Evolutionary conservation across 2,329 filamentous ascomycete genomes (phyloP), one percentile per base, ranked within the genome.

Genomic region (Macroventuria anomochaeta): DNA sequence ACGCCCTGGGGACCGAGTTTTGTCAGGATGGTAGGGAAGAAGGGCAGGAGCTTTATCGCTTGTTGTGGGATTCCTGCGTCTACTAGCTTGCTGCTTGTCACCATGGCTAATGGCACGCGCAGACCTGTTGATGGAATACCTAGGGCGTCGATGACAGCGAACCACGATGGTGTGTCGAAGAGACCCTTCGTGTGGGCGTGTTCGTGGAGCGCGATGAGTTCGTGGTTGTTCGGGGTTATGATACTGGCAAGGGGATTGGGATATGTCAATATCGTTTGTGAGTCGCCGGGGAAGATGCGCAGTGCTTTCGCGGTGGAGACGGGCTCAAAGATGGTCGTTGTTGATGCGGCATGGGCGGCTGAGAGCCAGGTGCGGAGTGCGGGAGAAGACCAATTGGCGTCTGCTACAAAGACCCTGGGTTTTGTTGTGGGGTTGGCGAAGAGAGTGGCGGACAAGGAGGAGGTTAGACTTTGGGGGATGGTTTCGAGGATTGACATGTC

Each of bases 31-130:
- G 85, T 90, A 0, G 93, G 92, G 18, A 97, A 88, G 64, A 91
- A 96, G 0, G 95, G 95, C 1, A 97, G 82, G 17, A 99, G 83
- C 66, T 95, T 90, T 33, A 97, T 83, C 29, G 83, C 85, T 76
- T 93, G 89, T 63, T 96, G 88, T 0, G 93, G 91, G 11, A 96
- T 84, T 1, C 93, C 95, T 8, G 85, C 80, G 62, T 96, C 88
- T 1, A 92, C 89, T 46, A 97, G 79, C 2, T 81, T 79, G 0
- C 76, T 67, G 2, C 83, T 86, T 0, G 90, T 89, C n/a, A 92
- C 78, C 4, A 82, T 78, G 0, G 89, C 81, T 46, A 96, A 88
- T 0, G 85, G 83, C 23, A 92, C 87, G 44, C 91, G 81, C 1
- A 91, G 88, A 3, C 88, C 81, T 0, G 80, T 74, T n/a, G 83